phyloP scores from a whole-genome alignment of 2,329 filamentous ascomycete species.

The Diaporthe sp. region DNA sequence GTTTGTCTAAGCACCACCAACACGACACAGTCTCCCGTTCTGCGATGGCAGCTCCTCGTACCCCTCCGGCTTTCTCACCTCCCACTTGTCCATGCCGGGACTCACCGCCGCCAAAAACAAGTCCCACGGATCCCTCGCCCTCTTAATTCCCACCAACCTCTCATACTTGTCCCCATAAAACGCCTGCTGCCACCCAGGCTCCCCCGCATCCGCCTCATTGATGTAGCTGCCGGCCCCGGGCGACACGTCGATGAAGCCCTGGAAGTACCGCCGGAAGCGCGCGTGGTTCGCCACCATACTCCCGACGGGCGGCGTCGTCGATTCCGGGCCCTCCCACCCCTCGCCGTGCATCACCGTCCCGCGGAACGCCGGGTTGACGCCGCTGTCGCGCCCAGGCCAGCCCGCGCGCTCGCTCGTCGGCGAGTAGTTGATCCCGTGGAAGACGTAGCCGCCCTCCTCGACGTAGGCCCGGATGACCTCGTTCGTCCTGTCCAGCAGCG shows the following conservation, averaged over 20 bases:
- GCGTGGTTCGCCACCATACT: slow-evolving; percentile 43
- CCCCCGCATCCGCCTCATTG: slow-evolving; percentile 56
- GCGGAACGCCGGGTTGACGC: slow-evolving; percentile 65
- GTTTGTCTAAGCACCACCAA: neutral
- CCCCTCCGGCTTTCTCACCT: neutral
- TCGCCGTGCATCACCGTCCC: slow-evolving; percentile 54
- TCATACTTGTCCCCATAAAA: slow-evolving; percentile 53
- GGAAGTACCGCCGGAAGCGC: slow-evolving; percentile 42
- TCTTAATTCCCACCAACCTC: slow-evolving; percentile 52
- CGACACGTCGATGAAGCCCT: slow-evolving; percentile 47
- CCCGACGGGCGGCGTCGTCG: slow-evolving; percentile 7
- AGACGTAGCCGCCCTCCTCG: slow-evolving; percentile 53
- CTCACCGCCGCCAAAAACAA: slow-evolving; percentile 53
- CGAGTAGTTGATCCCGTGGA: slow-evolving; percentile 53
- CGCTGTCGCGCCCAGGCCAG: slow-evolving; percentile 50
- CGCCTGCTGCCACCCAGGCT: slow-evolving; percentile 47
- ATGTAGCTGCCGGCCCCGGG: slow-evolving; percentile 50
- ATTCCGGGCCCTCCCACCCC: slow-evolving; percentile 47
- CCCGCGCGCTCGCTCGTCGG: slow-evolving; percentile 45
- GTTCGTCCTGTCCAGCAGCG: slow-evolving; percentile 47
- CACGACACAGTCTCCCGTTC: slow-evolving; percentile 12
- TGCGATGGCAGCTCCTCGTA: slow-evolving; percentile 21
- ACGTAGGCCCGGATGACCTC: slow-evolving; percentile 50
- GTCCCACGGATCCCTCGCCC: slow-evolving; percentile 52
- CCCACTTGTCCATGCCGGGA: slow-evolving; percentile 15